phyloP scores from a whole-genome alignment of 1,139 yeast genomes.

The Geotrichum klebahnii region DNA sequence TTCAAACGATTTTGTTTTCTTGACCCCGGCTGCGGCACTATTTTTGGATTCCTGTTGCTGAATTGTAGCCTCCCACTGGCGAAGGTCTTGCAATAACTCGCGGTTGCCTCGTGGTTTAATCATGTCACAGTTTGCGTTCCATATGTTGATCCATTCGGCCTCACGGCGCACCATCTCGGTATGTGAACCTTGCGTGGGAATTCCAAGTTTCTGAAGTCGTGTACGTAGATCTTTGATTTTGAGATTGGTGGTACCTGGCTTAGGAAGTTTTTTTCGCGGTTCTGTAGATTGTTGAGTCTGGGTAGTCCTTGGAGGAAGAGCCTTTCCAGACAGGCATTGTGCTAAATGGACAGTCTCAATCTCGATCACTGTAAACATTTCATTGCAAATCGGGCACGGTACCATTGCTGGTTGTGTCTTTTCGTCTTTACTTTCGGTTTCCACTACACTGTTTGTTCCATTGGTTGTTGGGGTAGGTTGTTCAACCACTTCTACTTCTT shows the following conservation, averaged over 20 bases:
- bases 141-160: conserved; percentile 71
- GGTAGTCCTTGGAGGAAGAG: not conserved
- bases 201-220: conserved; percentile 50
- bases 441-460: conserved; percentile 8
- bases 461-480: not conserved
- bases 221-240: conserved; percentile 50
- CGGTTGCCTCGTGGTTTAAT: conserved; percentile 57
- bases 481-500: conserved; percentile 14
- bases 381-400: conserved; percentile 66
- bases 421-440: conserved; percentile 11
- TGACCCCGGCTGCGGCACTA: not conserved
- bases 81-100: conserved; percentile 52
- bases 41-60: conserved; percentile 23
- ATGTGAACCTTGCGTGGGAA: conserved; percentile 56
- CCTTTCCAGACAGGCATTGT: conserved; percentile 46
- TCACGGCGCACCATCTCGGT: conserved; percentile 67
- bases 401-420: conserved; percentile 20
- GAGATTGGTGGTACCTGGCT: conserved; percentile 52
- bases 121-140: conserved; percentile 83
- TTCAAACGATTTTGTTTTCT: conserved; percentile 24
- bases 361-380: conserved; percentile 51
- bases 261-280: conserved; percentile 16
- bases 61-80: conserved; percentile 61
- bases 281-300: conserved; percentile 8
- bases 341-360: conserved; percentile 70